These are phyloP conservation scores for Entomortierella beljakovae DNA, from an alignment of 192 early-diverging fungal genomes.

Conservation along the genomic window DNA sequence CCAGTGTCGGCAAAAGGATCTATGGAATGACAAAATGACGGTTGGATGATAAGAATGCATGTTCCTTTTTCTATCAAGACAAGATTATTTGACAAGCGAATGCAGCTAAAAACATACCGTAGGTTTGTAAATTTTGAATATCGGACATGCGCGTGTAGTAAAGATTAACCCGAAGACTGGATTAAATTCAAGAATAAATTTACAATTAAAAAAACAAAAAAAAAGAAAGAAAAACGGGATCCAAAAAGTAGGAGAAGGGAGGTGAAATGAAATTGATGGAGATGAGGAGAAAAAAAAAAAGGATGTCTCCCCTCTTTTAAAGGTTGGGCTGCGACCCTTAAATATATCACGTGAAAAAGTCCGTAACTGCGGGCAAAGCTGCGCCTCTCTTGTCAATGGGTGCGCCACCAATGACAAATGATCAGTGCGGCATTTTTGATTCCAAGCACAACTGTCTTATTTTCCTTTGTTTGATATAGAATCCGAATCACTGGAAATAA, in stretches of 20 bases:
- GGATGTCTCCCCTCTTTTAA: too few relatives aligned
- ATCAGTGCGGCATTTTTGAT: too few relatives aligned
- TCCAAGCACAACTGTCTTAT: too few relatives aligned
- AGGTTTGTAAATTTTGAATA: conserved; percentile 60
- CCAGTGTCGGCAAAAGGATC: conserved; percentile 64
- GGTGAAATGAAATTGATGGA: background rate
- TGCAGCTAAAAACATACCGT: conserved; percentile 32
- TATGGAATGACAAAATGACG: conserved; percentile 2
- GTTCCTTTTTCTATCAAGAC: background rate
- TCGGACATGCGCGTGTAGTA: conserved; percentile 58
- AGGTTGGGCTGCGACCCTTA: too few relatives aligned
- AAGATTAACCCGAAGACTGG: conserved; percentile 18
- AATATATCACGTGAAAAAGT: too few relatives aligned
- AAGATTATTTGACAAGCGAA: background rate
- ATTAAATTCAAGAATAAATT: background rate
- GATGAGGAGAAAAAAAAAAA: conserved; percentile 7
- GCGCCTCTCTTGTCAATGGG: too few relatives aligned
- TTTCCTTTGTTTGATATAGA: too few relatives aligned
- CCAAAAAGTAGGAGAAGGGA: background rate
- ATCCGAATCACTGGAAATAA: too few relatives aligned
- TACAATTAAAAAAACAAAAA: background rate
- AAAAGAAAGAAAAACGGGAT: background rate
- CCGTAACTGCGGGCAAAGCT: too few relatives aligned
- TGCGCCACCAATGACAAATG: too few relatives aligned
- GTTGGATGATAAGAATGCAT: background rate